Conservation (phyloP, 768 basidiomycete species). For the Agrocybe pediades region DNA sequence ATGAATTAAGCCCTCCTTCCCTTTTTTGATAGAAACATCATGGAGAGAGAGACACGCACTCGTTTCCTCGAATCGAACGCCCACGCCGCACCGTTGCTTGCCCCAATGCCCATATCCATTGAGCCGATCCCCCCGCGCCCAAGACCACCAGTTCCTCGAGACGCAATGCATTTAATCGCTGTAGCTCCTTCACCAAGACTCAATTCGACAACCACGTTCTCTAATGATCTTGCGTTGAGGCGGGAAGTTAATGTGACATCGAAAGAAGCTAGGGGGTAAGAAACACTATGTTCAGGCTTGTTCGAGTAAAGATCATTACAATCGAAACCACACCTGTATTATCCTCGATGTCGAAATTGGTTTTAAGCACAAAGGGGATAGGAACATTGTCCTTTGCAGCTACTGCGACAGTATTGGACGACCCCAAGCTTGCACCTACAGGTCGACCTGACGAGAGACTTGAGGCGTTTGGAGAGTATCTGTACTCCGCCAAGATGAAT, state of each 20-base stretch:
- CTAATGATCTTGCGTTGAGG: slow-evolving; percentile 63
- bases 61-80: slow-evolving; percentile 71
- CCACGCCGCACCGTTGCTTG: slow-evolving; percentile 65
- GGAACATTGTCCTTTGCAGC: slow-evolving; percentile 45
- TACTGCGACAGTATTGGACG: slow-evolving; percentile 18
- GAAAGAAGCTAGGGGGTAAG: slow-evolving; percentile 37
- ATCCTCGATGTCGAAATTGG: slow-evolving; percentile 44
- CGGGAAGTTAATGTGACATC: slow-evolving; percentile 66
- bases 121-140: slow-evolving; percentile 32
- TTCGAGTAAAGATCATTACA: background rate
- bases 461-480: slow-evolving; percentile 51
- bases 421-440: slow-evolving; percentile 8
- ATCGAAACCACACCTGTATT: slow-evolving; percentile 38
- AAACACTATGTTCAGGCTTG: background rate
- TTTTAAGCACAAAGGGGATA: slow-evolving; percentile 52
- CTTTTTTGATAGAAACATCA: no score
- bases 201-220: slow-evolving; percentile 71
- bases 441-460: slow-evolving; percentile 29
- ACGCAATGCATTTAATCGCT: slow-evolving; percentile 70
- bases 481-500: slow-evolving; percentile 85
- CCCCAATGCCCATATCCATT: slow-evolving; percentile 30
- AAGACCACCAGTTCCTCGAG: slow-evolving; percentile 54
- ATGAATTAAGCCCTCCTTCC: no score
- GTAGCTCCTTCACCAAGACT: slow-evolving; percentile 75
- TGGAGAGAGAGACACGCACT: slow-evolving; percentile 38